Evolutionary conservation across 2,329 filamentous ascomycete species (phyloP).

Genomic region (Fusarium torreyae): DNA sequence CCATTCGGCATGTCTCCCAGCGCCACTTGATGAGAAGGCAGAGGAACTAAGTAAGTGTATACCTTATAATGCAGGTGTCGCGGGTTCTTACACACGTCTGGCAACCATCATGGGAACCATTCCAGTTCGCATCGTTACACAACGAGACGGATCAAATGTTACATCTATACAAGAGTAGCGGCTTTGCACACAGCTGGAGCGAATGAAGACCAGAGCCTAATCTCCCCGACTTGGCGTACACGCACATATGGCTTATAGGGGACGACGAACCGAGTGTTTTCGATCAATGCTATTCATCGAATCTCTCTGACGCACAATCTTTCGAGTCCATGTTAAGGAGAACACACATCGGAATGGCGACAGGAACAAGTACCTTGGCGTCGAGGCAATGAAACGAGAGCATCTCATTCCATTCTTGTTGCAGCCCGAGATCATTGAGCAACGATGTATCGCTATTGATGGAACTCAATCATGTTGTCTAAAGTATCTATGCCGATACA

Average conservation of each 20-base stretch:
- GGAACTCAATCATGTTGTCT: no score
- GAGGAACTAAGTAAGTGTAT: conserved; percentile 16
- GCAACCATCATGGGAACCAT: conserved; percentile 40
- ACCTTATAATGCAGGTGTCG: conserved; percentile 30
- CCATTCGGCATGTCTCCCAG: neutral
- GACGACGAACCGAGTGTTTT: conserved; percentile 42
- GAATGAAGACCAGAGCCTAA: conserved; percentile 28
- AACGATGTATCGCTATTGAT: neutral
- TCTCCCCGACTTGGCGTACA: conserved; percentile 29
- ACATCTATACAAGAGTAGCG: conserved; percentile 31
- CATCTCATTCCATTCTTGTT: conserved; percentile 7
- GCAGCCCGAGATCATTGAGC: neutral
- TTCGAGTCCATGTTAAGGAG: conserved; percentile 18
- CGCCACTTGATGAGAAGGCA: neutral
- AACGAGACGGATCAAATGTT: conserved; percentile 35
- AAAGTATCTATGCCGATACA: neutral
- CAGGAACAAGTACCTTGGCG: conserved; percentile 9
- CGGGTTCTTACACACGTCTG: conserved; percentile 30
- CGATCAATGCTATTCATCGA: conserved; percentile 7
- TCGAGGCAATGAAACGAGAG: conserved; percentile 9
- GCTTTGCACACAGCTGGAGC: conserved; percentile 30
- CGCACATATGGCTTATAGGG: conserved; percentile 40
- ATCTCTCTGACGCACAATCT: conserved; percentile 5
- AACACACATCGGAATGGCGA: neutral
- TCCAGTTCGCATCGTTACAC: conserved; percentile 46